Conservation (phyloP, 345 rosid species). For the Geranium rotundifolium region DNA sequence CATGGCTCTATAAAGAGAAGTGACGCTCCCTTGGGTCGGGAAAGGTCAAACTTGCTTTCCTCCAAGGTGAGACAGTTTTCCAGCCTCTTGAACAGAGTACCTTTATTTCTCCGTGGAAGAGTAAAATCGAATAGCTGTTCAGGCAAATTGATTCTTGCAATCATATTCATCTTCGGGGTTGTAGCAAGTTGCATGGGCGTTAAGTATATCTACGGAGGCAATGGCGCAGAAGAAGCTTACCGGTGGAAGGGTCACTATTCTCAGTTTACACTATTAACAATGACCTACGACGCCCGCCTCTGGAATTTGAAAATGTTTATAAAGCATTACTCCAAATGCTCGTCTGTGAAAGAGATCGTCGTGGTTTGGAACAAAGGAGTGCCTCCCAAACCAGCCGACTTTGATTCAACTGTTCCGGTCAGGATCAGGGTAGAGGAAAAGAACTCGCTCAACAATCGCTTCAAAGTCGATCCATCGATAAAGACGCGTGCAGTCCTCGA, state of each 20-base stretch:
- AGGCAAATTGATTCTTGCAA: conserved; percentile 43
- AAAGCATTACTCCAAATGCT: conserved; percentile 82
- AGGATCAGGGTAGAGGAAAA: conserved; percentile 61
- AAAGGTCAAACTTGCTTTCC: conserved; percentile 38
- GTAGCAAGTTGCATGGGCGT: conserved; percentile 45
- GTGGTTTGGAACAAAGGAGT: conserved; percentile 95
- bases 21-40: conserved; percentile 4
- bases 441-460: conserved; percentile 83
- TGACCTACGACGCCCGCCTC: conserved; percentile 94
- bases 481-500: conserved; percentile 77
- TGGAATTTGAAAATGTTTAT: conserved; percentile 95
- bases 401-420: conserved; percentile 80
- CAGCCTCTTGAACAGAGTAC: conserved; percentile 58
- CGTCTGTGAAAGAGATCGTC: conserved; percentile 84
- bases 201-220: conserved; percentile 63
- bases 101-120: conserved; percentile 45
- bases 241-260: conserved; percentile 55
- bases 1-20: conserved; percentile 52
- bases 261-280: conserved; percentile 77
- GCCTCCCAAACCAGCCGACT: conserved; percentile 50
- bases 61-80: conserved; percentile 56
- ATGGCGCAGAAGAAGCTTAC: conserved; percentile 66
- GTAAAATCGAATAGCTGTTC: conserved; percentile 36
- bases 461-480: conserved; percentile 56
- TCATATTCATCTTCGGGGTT: conserved; percentile 39